Evolutionary conservation across 129 eudicot species (phyloP), one percentile per base, ranked within the genome.

Genomic region (Artemisia annua): DNA sequence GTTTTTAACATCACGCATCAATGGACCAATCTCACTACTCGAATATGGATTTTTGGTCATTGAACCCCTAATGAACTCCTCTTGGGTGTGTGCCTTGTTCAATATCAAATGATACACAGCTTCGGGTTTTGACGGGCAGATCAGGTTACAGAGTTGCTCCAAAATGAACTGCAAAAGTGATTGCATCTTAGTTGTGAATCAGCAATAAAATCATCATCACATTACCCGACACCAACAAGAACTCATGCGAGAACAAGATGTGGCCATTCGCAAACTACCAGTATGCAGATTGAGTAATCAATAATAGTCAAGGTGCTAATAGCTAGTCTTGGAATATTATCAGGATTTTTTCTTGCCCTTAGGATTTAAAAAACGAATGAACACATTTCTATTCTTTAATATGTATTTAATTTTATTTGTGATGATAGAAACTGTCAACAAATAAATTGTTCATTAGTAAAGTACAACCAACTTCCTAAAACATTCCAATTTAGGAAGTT

Each of bases 1-100:
- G 85, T 95, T 95, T 76, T 95, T 95, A 19, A 95, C 99, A 85
- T 90, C 99, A 75, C 99, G 99, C 99, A 95, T 95, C 69, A 95
- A 67, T 9, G 99, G 99, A 75, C 99, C 99, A 61, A 95, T 86
- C 73, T 95, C 99, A 52, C 87, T 80, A 85, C 99, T 95, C 69
- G 99, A 88, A 77, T 95, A 95, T 18, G 99, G 99, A 75, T 95
- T 94, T 82, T 85, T 95, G 57, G 97, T 94, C 99, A 95, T 95
- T 58, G 99, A 95, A 51, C 99, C 99, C 61, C 97, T 85, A 63
- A 95, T 95, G 84, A 95, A 95, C 78, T 95, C 99, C 78, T 95
- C 99, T 80, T 95, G 99, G 16, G 99, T 95, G 80, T 95, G 99
- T 56, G 97, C 97, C 82, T 95, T 95, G 87, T 95, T 95, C 75